Evolutionary conservation across 371 early-diverging fungal genomes (phyloP).

Genomic region (Apophysomyces trapeziformis): DNA sequence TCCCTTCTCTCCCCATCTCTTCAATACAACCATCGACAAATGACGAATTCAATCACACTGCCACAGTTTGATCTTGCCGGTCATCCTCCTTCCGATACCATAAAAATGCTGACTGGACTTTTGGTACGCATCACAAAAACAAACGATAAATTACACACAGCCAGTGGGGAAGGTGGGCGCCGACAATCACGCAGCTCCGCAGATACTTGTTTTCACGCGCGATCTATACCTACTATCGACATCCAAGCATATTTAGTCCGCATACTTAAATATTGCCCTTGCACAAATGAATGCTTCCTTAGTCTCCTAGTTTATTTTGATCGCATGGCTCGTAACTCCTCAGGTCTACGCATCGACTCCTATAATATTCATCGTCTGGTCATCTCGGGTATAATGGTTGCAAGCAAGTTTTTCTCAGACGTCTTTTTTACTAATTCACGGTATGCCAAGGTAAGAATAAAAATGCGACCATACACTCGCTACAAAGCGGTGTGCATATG

Average conservation of each 20-base stretch:
- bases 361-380: conserved; percentile 85
- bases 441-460: conserved; percentile 66
- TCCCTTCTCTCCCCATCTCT: conserved; percentile 5
- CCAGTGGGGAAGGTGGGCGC: background rate
- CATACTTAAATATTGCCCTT: conserved; percentile 87
- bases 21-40: conserved; percentile 1
- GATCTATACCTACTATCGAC: conserved; percentile 71
- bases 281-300: conserved; percentile 78
- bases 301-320: conserved; percentile 79
- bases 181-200: conserved; percentile 9
- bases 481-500: conserved; percentile 4
- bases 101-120: conserved; percentile 44
- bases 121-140: conserved; percentile 48
- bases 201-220: conserved; percentile 63
- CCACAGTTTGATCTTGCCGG: conserved; percentile 44
- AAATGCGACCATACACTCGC: background rate
- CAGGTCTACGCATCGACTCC: conserved; percentile 69
- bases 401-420: conserved; percentile 81
- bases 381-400: conserved; percentile 76
- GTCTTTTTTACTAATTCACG: conserved; percentile 85
- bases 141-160: conserved; percentile 38
- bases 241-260: conserved; percentile 69
- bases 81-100: conserved; percentile 46
- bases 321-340: conserved; percentile 53
- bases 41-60: conserved; percentile 17